Conservation (phyloP, 108 stramenopile genomes). For the Skeletonema marinoi region DNA sequence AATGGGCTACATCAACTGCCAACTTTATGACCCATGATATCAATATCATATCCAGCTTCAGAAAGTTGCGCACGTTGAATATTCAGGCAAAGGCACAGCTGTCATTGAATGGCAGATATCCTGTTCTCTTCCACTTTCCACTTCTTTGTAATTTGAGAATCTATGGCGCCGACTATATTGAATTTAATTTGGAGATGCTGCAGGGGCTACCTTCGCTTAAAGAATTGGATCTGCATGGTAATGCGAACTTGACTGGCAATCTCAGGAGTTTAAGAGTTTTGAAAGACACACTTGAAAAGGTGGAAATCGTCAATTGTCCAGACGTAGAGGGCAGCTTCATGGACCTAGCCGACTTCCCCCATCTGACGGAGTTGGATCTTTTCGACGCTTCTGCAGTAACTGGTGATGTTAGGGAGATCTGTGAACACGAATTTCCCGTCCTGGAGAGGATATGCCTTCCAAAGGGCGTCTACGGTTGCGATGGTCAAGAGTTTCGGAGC, state of each 20-base stretch:
- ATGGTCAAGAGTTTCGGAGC: not conserved
- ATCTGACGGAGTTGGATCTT: not conserved
- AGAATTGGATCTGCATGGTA: not conserved
- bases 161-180: not conserved
- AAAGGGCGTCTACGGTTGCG: no score
- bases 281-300: not conserved
- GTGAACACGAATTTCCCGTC: not conserved
- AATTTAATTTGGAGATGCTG: not conserved
- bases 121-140: not conserved
- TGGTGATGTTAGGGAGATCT: not conserved
- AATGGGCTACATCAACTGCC: no score
- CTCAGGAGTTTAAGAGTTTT: not conserved
- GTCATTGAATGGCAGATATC: not conserved
- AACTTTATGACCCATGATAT: not conserved
- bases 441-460: not conserved
- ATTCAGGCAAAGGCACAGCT: no score
- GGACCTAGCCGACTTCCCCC: constrained; percentile 5
- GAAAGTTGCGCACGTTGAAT: no score
- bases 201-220: not conserved
- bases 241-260: not conserved
- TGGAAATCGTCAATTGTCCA: no score
- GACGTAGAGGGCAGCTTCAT: not conserved
- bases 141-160: not conserved
- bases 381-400: not conserved
- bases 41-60: not conserved